Percentiles rank a stretch among this genome's conserved stretches.
These are phyloP conservation scores for Candida dubliniensis DNA, from an alignment of 1,139 yeast species.

Conservation along the genomic window DNA sequence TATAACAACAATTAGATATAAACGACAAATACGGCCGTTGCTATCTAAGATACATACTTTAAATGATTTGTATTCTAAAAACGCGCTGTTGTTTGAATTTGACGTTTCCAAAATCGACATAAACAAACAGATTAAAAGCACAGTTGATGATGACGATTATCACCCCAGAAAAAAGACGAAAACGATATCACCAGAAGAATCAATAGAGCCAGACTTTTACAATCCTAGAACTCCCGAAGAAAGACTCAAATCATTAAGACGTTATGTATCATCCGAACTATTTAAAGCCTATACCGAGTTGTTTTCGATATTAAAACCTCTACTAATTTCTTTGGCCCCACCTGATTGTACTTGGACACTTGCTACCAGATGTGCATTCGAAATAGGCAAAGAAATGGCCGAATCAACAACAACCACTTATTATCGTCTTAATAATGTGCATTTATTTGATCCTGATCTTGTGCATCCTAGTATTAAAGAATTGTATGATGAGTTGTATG, in stretches of 20 bases:
- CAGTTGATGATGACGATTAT: slow-evolving; percentile 3
- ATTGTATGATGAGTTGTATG: slow-evolving; percentile 24
- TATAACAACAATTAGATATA: slow-evolving; percentile 22
- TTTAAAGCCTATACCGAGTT: slow-evolving; percentile 8
- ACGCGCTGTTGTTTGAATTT: slow-evolving; percentile 20
- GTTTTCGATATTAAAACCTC: slow-evolving; percentile 12
- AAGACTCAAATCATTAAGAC: slow-evolving; percentile 4
- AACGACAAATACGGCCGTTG: slow-evolving; percentile 39
- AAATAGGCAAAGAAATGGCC: slow-evolving; percentile 36
- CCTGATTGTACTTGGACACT: slow-evolving; percentile 18
- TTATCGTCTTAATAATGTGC: slow-evolving; percentile 31
- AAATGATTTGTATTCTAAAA: slow-evolving; percentile 27
- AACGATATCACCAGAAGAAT: neutral
- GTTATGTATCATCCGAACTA: slow-evolving; percentile 4
- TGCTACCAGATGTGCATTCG: slow-evolving; percentile 29
- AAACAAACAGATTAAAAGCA: neutral
- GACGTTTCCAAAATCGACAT: slow-evolving; percentile 2
- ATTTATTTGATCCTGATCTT: slow-evolving; percentile 33
- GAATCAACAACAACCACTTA: slow-evolving; percentile 36
- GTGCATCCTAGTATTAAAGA: slow-evolving; percentile 24
- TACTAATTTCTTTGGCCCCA: slow-evolving; percentile 16
- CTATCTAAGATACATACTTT: slow-evolving; percentile 37
- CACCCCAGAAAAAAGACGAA: neutral
- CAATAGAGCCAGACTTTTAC: neutral
- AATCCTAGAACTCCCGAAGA: slow-evolving; percentile 2